Percentiles rank a stretch among this genome's conserved stretches.
Evolutionary conservation across 2,329 filamentous ascomycete genomes (phyloP).

Genomic region (Sphaerulina populicola): DNA sequence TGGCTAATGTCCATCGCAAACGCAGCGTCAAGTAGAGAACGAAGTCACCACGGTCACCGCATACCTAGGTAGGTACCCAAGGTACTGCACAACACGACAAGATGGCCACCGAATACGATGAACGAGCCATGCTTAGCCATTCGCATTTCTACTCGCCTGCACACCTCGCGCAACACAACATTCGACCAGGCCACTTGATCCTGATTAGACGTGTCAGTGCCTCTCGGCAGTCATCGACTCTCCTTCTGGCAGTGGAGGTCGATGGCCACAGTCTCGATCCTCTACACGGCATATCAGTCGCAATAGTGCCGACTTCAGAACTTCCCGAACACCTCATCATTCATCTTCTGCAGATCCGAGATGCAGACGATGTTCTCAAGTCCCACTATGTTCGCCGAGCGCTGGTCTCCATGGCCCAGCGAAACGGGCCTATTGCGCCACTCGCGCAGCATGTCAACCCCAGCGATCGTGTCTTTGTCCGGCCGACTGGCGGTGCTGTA

Average conservation of each 20-base stretch:
- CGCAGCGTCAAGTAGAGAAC: too few species aligned
- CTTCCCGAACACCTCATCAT: neutral
- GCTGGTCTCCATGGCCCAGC: neutral
- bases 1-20: neutral
- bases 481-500: neutral
- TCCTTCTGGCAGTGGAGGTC: neutral
- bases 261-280: neutral
- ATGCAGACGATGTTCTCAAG: conserved; percentile 2
- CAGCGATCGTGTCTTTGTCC: neutral
- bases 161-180: neutral
- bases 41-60: too few species aligned
- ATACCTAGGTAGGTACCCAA: too few species aligned
- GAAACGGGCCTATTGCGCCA: neutral
- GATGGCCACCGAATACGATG: neutral
- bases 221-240: neutral
- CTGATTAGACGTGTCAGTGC: neutral
- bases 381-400: neutral
- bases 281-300: neutral
- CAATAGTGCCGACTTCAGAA: neutral
- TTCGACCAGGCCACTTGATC: neutral
- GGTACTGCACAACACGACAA: too few species aligned
- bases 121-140: neutral
- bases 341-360: neutral
- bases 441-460: neutral
- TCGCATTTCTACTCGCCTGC: neutral